Base-by-base conservation (phyloP, 805 yeast species). In the Kurtzmaniella cleridarum region DNA sequence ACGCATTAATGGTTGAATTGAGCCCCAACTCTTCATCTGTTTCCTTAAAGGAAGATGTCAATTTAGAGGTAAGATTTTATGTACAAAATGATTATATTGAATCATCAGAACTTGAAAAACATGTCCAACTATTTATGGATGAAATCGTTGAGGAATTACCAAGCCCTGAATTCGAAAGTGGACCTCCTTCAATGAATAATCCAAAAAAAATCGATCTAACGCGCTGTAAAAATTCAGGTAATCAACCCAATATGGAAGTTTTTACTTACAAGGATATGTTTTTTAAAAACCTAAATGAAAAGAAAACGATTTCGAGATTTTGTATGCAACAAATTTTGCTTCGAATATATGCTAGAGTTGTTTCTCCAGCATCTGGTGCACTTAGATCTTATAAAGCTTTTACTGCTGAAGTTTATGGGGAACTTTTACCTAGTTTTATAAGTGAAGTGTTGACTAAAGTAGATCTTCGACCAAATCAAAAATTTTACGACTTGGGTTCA, bases 351-450 rank as follows among this genome's bases (percentile, higher is more conserved):
- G 64, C 84, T 1, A 69, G 97, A 49, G 73, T 84, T 1, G 91
- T 90, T 6, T 79, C 95, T 1, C 93, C 95, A 0, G 73, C 80
- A 27, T 78, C 84, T 0, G 64, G 68, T 13, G 76, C 76, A 39
- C 65, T 90, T 39, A 73, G 81, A 39, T 68, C 76, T 3, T 90
- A 90, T 57, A 79, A 81, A 53, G 95, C 96, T 0, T 90, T 90
- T 55, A 85, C 96, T 6, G 89, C 85, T 46, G 85, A 80, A 51
- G 96, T 88, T 1, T 90, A 90, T 57, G 97, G 97, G 8, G 97
- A 90, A 59, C 64, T 90, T 41, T 67, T 90, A 55, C 97, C 97
- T 1, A 65, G 71, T 4, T 86, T 90, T 48, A 67, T 85, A 31
- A 73, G 88, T 30, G 77, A 71, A 47, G 82, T 85, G 3, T 48